Evolutionary conservation across 345 rosid genomes (phyloP).

Genomic region (Populus tremula): DNA sequence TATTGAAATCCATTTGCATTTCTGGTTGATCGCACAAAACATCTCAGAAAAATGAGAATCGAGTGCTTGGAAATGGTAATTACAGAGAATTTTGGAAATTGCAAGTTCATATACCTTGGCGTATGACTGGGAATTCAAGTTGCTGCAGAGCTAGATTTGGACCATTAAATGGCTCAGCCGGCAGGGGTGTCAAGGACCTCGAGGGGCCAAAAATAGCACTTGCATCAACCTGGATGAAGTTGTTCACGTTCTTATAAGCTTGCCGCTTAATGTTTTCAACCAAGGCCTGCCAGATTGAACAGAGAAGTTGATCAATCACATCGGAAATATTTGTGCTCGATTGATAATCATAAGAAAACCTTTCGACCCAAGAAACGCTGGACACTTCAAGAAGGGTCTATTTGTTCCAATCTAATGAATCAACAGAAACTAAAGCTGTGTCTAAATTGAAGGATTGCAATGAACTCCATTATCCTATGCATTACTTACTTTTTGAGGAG

Average conservation of each 20-base stretch:
- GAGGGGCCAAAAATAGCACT: conserved; percentile 23
- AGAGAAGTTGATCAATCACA: not conserved
- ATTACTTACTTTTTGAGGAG: conserved; percentile 35
- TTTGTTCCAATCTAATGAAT: not conserved
- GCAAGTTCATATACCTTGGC: conserved; percentile 33
- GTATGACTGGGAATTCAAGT: conserved; percentile 24
- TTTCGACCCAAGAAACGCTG: not conserved
- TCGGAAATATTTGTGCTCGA: not conserved
- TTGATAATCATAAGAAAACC: no score
- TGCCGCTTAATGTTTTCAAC: conserved; percentile 42
- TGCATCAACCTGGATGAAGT: conserved; percentile 22
- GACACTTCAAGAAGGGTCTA: not conserved
- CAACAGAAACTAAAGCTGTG: no score
- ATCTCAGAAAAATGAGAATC: not conserved
- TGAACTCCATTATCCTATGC: not conserved
- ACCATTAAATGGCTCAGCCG: conserved; percentile 23
- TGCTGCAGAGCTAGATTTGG: conserved; percentile 28
- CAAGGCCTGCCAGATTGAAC: conserved; percentile 26
- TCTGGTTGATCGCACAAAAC: conserved; percentile 30
- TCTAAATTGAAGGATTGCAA: not conserved
- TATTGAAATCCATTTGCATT: conserved; percentile 22
- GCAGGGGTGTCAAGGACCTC: conserved; percentile 32
- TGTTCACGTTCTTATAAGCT: conserved; percentile 41
- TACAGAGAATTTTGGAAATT: not conserved
- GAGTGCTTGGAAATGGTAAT: no score